These are phyloP conservation scores for Apiospora aurea DNA, from an alignment of 2,329 filamentous ascomycete genomes.

Conservation along the genomic window DNA sequence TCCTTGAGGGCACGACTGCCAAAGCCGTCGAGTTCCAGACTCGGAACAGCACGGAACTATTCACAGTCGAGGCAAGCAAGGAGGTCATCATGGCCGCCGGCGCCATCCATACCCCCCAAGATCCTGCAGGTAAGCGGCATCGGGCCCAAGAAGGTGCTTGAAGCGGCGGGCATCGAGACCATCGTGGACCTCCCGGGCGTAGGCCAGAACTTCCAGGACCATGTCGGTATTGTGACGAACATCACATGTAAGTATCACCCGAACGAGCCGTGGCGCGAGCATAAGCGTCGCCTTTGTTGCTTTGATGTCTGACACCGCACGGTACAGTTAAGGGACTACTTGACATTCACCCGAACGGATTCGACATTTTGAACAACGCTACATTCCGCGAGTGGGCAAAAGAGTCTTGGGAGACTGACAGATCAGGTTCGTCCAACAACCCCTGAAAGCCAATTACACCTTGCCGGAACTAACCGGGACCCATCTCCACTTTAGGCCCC, in stretches of 20 bases:
- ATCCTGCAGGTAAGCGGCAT: constrained; percentile 47
- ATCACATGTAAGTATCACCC: not conserved
- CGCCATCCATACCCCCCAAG: constrained; percentile 48
- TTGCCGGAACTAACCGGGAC: not conserved
- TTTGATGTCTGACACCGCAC: not conserved
- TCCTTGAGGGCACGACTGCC: constrained; percentile 37
- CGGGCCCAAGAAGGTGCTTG: constrained; percentile 50
- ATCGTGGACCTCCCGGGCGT: constrained; percentile 54
- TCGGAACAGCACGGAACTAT: not conserved
- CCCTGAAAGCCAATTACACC: not conserved
- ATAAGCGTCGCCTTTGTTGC: not conserved
- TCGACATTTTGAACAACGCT: constrained; percentile 37
- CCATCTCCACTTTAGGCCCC: constrained; percentile 34
- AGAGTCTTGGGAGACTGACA: constrained; percentile 38
- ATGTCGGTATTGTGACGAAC: constrained; percentile 38
- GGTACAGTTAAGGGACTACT: not conserved
- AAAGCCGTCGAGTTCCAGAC: constrained; percentile 42
- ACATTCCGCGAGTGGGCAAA: constrained; percentile 40
- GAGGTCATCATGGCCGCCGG: constrained; percentile 55
- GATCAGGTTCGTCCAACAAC: constrained; percentile 31
- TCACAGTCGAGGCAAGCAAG: constrained; percentile 40
- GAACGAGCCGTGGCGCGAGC: not conserved
- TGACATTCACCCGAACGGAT: constrained; percentile 37
- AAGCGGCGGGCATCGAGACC: constrained; percentile 48
- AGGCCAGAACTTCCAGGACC: constrained; percentile 58